Percentiles rank a stretch among this genome's conserved stretches.
These are phyloP conservation scores for Aspergillus chevalieri DNA, from an alignment of 2,329 filamentous ascomycete genomes.

Conservation along the genomic window DNA sequence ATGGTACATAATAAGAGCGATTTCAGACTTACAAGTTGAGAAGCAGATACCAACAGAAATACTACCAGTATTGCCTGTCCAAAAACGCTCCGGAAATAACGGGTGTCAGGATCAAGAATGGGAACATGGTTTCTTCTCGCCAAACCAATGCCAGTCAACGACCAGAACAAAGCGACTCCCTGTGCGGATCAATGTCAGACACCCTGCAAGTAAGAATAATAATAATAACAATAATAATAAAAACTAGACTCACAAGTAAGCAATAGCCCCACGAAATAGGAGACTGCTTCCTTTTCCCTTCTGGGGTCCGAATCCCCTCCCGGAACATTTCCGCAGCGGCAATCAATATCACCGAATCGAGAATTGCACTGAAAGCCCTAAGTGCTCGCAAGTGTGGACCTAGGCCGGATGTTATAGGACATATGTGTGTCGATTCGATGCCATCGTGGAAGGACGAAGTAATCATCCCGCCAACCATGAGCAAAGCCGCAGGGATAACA, in stretches of 20 bases:
- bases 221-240: no score
- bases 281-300: constrained; percentile 19
- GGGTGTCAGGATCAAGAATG: constrained; percentile 33
- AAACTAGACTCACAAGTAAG: constrained; percentile 21
- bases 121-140: constrained; percentile 16
- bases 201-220: not conserved
- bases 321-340: constrained; percentile 24
- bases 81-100: constrained; percentile 35
- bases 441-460: constrained; percentile 29
- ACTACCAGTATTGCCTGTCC: constrained; percentile 31
- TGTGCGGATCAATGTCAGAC: constrained; percentile 11
- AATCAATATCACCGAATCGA: constrained; percentile 40
- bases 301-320: constrained; percentile 13
- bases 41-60: constrained; percentile 28
- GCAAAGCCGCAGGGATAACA: constrained; percentile 31
- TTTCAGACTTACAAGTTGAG: constrained; percentile 34
- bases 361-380: constrained; percentile 30
- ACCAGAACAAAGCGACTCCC: constrained; percentile 33
- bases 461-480: constrained; percentile 35
- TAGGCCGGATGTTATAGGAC: constrained; percentile 35
- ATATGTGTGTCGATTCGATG: constrained; percentile 45
- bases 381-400: constrained; percentile 30
- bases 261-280: constrained; percentile 23
- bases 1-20: not conserved
- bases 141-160: constrained; percentile 28